These are phyloP conservation scores for Paraconiothyrium brasiliense DNA, from an alignment of 2,329 filamentous ascomycete genomes.

Conservation along the genomic window DNA sequence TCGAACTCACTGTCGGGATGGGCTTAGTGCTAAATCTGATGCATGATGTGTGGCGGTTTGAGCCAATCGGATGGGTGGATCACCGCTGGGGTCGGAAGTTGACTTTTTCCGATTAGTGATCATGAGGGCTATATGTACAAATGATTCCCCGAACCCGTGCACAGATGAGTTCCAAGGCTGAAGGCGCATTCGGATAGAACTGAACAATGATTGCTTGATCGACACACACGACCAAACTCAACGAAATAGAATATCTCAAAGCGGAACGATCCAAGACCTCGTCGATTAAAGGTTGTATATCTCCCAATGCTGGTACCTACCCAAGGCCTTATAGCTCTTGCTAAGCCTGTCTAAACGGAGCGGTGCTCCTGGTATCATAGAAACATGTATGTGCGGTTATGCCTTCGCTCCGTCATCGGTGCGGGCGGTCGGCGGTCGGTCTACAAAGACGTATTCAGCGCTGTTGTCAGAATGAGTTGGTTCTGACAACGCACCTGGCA, in stretches of 20 bases:
- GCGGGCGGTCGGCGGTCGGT: slow-evolving; percentile 39
- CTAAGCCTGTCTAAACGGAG: neutral
- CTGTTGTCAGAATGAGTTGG: slow-evolving; percentile 43
- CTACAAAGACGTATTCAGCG: slow-evolving; percentile 50
- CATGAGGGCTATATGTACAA: neutral
- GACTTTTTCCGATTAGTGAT: neutral
- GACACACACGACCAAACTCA: neutral
- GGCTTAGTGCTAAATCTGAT: neutral
- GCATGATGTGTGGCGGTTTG: neutral
- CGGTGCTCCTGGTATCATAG: slow-evolving; percentile 14
- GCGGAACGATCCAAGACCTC: slow-evolving; percentile 5
- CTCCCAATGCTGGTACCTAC: slow-evolving; percentile 10
- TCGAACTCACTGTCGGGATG: neutral
- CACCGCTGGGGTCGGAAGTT: neutral
- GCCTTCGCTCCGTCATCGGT: slow-evolving; percentile 22
- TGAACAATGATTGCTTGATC: slow-evolving; percentile 1
- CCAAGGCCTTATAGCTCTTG: slow-evolving; percentile 8
- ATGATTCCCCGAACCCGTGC: neutral
- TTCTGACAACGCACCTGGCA: slow-evolving; percentile 45
- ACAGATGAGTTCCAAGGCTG: neutral
- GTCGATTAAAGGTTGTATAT: slow-evolving; percentile 18
- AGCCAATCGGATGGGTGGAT: neutral
- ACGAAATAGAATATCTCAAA: slow-evolving; percentile 6
- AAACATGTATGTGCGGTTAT: neutral
- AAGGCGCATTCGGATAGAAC: neutral